Conservation (phyloP, 2,329 filamentous ascomycete genomes). For the Leptographium lundbergii region DNA sequence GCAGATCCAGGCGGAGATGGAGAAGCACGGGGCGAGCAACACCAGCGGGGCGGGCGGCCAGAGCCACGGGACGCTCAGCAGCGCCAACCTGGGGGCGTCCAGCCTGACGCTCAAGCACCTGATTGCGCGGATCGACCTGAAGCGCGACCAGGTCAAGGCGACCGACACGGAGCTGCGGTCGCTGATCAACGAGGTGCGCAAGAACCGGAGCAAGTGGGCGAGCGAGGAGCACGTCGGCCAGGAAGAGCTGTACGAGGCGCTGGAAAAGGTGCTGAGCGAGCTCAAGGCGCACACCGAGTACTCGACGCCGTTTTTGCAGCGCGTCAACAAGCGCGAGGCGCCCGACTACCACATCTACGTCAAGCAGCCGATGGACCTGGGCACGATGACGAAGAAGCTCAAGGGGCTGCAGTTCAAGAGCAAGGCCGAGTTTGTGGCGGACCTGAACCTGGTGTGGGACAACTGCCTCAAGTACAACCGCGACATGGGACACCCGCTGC, state of each 20-base stretch:
- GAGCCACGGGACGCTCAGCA: slow-evolving; percentile 82
- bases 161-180: slow-evolving; percentile 86
- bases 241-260: slow-evolving; percentile 91
- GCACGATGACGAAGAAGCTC: slow-evolving; percentile 96
- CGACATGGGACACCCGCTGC: slow-evolving; percentile 71
- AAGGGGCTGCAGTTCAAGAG: slow-evolving; percentile 69
- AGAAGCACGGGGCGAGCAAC: slow-evolving; percentile 36
- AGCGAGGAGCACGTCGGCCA: slow-evolving; percentile 96
- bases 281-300: slow-evolving; percentile 96
- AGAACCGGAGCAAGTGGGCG: slow-evolving; percentile 97
- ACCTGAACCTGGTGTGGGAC: slow-evolving; percentile 90
- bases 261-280: slow-evolving; percentile 93
- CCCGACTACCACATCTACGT: slow-evolving; percentile 91
- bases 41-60: slow-evolving; percentile 35
- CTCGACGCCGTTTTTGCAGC: slow-evolving; percentile 85
- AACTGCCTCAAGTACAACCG: slow-evolving; percentile 96
- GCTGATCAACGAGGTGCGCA: slow-evolving; percentile 92
- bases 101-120: slow-evolving; percentile 94
- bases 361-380: slow-evolving; percentile 95
- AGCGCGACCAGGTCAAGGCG: slow-evolving; percentile 78
- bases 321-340: slow-evolving; percentile 93
- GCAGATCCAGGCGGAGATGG: slow-evolving; percentile 91
- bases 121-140: slow-evolving; percentile 88
- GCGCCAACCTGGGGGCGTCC: slow-evolving; percentile 86
- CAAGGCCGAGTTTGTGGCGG: slow-evolving; percentile 87